Conservation (phyloP, 1,284 basidiomycete species). For the Ganoderma lucidum region DNA sequence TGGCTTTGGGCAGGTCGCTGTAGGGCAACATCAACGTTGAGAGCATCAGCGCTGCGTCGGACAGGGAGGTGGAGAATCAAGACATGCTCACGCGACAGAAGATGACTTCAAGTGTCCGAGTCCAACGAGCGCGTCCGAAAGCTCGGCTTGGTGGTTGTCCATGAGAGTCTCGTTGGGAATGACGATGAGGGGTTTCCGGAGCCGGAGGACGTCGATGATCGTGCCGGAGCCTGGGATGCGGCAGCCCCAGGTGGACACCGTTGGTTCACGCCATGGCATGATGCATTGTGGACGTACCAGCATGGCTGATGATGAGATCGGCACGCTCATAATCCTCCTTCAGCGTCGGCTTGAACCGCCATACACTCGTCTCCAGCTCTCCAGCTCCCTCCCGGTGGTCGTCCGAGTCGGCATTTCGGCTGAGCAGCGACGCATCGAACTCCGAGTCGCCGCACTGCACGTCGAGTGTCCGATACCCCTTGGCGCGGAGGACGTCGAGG, state of each 20-base stretch:
- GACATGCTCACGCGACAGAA: constrained; percentile 59
- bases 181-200: constrained; percentile 80
- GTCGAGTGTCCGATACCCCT: constrained; percentile 66
- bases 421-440: constrained; percentile 35
- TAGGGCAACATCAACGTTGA: constrained; percentile 19
- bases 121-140: constrained; percentile 75
- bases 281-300: constrained; percentile 61
- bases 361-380: constrained; percentile 66
- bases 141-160: constrained; percentile 94
- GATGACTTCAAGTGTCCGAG: constrained; percentile 74
- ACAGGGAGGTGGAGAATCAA: constrained; percentile 12
- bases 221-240: constrained; percentile 84
- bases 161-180: constrained; percentile 91
- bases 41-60: constrained; percentile 15
- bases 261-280: not conserved
- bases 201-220: constrained; percentile 87
- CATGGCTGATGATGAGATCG: constrained; percentile 91
- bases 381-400: constrained; percentile 42
- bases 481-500: constrained; percentile 58
- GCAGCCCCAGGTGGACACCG: constrained; percentile 5
- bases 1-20: constrained; percentile 63
- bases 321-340: constrained; percentile 69
- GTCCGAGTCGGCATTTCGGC: constrained; percentile 25
- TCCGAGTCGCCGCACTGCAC: constrained; percentile 78
- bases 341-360: constrained; percentile 79